A percentile compares a stretch with the other conserved stretches of the same genome.
phyloP scores from a whole-genome alignment of 1,284 basidiomycete species.

The Sporisorium reilianum region DNA sequence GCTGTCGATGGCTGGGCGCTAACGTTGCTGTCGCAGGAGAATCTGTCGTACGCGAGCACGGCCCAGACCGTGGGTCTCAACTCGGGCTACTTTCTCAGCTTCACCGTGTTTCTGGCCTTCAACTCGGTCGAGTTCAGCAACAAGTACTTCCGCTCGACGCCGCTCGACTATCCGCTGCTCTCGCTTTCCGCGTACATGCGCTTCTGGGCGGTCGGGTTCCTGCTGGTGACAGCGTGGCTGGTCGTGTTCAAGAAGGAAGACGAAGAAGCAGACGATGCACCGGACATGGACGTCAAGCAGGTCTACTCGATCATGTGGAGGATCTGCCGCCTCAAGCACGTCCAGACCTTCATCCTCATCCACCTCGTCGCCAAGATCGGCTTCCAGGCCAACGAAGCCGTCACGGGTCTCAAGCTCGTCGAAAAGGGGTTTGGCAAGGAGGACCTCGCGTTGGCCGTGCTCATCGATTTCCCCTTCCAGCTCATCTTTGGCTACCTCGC shows the following conservation, averaged over 20 bases:
- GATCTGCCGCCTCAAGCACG: slow-evolving; percentile 90
- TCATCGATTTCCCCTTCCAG: slow-evolving; percentile 98
- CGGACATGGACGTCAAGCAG: slow-evolving; percentile 88
- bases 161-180: slow-evolving; percentile 82
- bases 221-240: slow-evolving; percentile 87
- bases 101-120: slow-evolving; percentile 96
- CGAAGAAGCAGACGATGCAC: slow-evolving; percentile 65
- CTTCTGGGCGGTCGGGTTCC: slow-evolving; percentile 86
- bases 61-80: slow-evolving; percentile 98
- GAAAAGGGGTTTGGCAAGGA: slow-evolving; percentile 96
- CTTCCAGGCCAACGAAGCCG: slow-evolving; percentile 94
- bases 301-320: slow-evolving; percentile 96
- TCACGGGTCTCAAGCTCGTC: slow-evolving; percentile 91
- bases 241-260: slow-evolving; percentile 90
- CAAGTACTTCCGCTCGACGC: slow-evolving; percentile 77
- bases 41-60: slow-evolving; percentile 94
- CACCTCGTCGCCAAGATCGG: slow-evolving; percentile 95
- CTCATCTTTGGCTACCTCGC: slow-evolving; percentile 96
- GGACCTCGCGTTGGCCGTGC: slow-evolving; percentile 91
- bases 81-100: slow-evolving; percentile 94
- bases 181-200: slow-evolving; percentile 84
- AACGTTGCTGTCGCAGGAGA: slow-evolving; percentile 93
- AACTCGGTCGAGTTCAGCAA: slow-evolving; percentile 90
- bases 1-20: slow-evolving; percentile 99
- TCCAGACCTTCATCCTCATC: slow-evolving; percentile 87